These are phyloP conservation scores for Amauroascus verrucosus DNA, from an alignment of 2,329 filamentous ascomycete genomes.

Conservation along the genomic window DNA sequence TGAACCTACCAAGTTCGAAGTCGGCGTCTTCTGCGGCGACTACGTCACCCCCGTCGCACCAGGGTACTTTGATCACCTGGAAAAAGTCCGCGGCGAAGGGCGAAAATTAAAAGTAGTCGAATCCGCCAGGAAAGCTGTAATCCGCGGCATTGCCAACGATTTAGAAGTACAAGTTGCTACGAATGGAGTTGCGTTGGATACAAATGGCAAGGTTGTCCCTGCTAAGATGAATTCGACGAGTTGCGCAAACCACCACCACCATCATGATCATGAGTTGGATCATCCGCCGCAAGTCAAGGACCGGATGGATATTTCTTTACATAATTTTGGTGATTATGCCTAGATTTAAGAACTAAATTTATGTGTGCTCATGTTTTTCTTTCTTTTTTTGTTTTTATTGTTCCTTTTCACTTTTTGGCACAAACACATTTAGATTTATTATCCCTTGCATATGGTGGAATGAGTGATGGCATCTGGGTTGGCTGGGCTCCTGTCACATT, in stretches of 20 bases:
- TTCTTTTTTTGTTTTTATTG: background rate
- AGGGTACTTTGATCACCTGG: slow-evolving; percentile 73
- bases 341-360: background rate
- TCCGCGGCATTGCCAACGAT: slow-evolving; percentile 51
- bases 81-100: slow-evolving; percentile 59
- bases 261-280: slow-evolving; percentile 21
- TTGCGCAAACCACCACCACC: background rate
- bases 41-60: slow-evolving; percentile 73
- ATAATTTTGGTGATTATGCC: slow-evolving; percentile 44
- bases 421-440: background rate
- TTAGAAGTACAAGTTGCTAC: slow-evolving; percentile 53
- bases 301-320: slow-evolving; percentile 52
- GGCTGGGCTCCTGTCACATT: background rate
- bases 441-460: slow-evolving; percentile 1
- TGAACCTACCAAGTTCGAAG: slow-evolving; percentile 60
- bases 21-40: slow-evolving; percentile 81
- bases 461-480: background rate
- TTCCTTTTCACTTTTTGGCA: background rate
- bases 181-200: slow-evolving; percentile 50
- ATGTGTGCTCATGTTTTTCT: no score
- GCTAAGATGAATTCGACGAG: background rate
- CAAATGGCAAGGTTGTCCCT: slow-evolving; percentile 41
- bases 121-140: slow-evolving; percentile 53
- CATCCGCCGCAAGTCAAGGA: slow-evolving; percentile 37
- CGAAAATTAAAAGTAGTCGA: slow-evolving; percentile 57